Evolutionary conservation across 1,284 basidiomycete species (phyloP), one percentile per base, ranked within the genome.

Genomic region (Mycena citricolor): DNA sequence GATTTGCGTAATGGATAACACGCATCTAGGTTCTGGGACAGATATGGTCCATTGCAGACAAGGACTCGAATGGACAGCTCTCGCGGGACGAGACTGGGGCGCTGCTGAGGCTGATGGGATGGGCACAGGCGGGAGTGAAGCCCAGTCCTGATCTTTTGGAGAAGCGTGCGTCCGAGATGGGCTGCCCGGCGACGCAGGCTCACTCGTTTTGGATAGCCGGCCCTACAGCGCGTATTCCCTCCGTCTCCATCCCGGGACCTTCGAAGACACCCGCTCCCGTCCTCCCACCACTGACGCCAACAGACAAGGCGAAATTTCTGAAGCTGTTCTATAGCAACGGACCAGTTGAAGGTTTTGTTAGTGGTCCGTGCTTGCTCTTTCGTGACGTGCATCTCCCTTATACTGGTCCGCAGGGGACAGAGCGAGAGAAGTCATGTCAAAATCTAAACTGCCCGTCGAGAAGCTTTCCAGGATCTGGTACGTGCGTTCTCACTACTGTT

Each of bases 31-130:
- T 79, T 17, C 83, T 99, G 45, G 91, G 94, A 26, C 89, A 97
- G 68, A 86, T 99, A 56, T 99, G 97, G 95, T 77, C 73, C 39
- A 69, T 98, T 48, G 86, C 94, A 23, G 97, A 99, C 70, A 84
- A 86, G 37, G 87, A 54, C 8, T 25, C 33, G 5, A 26, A 31
- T n/a, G 52, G 52, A 4, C 40, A 42, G 33, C 49, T 54, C 19
- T 26, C 52, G 16, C 49, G 39, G 14, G 22, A 3, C 5, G 43
- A 47, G 26, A 42, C 45, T 2, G 48, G 38, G 12, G 43, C 35
- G 24, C 45, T 49, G 13, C 29, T 54, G 4, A 38, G 52, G 13
- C 31, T 54, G 8, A 47, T 51, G 7, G 52, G 52, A 16, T 54
- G 48, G 52, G 52, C 52, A 3, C 52, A 54, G 33, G 42, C 32